Evolutionary conservation across 352 stramenopile species (phyloP).

Genomic region (Lagenidium giganteum): DNA sequence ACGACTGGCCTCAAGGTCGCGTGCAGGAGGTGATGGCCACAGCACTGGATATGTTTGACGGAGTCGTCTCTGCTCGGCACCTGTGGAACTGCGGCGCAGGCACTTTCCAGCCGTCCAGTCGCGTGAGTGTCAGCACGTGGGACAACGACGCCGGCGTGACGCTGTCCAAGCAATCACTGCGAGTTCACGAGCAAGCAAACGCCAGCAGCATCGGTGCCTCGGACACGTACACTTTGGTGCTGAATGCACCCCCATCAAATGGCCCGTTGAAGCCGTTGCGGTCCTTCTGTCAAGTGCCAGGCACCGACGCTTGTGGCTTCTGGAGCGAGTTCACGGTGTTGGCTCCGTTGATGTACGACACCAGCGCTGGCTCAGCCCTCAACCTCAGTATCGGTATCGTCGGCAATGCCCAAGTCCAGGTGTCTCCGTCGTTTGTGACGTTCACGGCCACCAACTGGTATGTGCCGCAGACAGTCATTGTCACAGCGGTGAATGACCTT

Average conservation of each 20-base stretch:
- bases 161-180: conserved; percentile 29
- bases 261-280: conserved; percentile 2
- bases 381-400: conserved; percentile 63
- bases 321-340: conserved; percentile 32
- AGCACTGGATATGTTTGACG: conserved; percentile 47
- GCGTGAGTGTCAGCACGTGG: conserved; percentile 61
- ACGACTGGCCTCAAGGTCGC: conserved; percentile 46
- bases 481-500: conserved; percentile 38
- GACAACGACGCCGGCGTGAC: conserved; percentile 76
- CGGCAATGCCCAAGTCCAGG: conserved; percentile 33
- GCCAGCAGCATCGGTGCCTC: too few relatives aligned
- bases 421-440: conserved; percentile 51
- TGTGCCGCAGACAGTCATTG: conserved; percentile 40
- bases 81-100: conserved; percentile 65
- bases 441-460: conserved; percentile 66
- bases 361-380: background rate
- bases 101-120: conserved; percentile 29
- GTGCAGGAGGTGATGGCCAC: conserved; percentile 37
- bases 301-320: conserved; percentile 42
- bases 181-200: conserved; percentile 24
- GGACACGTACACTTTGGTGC: conserved; percentile 56
- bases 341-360: conserved; percentile 30
- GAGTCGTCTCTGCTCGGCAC: conserved; percentile 35
- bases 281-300: conserved; percentile 23
- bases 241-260: conserved; percentile 52